Evolutionary conservation across 108 stramenopile species (phyloP).

Genomic region (Cyclotella atomus): DNA sequence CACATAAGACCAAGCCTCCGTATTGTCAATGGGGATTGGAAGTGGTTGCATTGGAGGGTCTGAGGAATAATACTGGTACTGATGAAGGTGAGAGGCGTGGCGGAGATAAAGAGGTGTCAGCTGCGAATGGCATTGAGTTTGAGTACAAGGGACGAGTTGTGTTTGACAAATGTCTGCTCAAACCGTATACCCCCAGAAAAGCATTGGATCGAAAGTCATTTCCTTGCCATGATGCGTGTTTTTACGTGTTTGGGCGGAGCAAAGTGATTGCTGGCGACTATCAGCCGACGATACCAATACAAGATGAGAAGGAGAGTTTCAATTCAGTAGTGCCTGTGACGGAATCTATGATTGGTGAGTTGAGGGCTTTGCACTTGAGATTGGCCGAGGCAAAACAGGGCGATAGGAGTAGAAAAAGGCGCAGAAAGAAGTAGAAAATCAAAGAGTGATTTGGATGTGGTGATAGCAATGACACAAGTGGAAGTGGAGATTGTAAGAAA

Average conservation of each 20-base stretch:
- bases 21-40: slow-evolving; percentile 89
- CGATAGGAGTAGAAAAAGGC: neutral
- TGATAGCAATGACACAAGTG: no score
- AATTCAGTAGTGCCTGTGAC: slow-evolving; percentile 18
- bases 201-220: slow-evolving; percentile 88
- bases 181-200: slow-evolving; percentile 86
- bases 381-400: neutral
- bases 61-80: neutral
- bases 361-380: slow-evolving; percentile 10
- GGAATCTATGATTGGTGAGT: slow-evolving; percentile 5
- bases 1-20: slow-evolving; percentile 93
- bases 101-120: no score
- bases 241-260: slow-evolving; percentile 72
- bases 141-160: slow-evolving; percentile 71
- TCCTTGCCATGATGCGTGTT: slow-evolving; percentile 89
- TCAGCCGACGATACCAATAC: slow-evolving; percentile 18
- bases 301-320: neutral
- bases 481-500: neutral
- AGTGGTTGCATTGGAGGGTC: slow-evolving; percentile 52
- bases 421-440: neutral
- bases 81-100: neutral
- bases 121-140: no score
- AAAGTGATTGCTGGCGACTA: neutral
- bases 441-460: neutral
- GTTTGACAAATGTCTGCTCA: slow-evolving; percentile 73